phyloP scores from a whole-genome alignment of 148 eudicot species.

The Chenopodium quinoa region DNA sequence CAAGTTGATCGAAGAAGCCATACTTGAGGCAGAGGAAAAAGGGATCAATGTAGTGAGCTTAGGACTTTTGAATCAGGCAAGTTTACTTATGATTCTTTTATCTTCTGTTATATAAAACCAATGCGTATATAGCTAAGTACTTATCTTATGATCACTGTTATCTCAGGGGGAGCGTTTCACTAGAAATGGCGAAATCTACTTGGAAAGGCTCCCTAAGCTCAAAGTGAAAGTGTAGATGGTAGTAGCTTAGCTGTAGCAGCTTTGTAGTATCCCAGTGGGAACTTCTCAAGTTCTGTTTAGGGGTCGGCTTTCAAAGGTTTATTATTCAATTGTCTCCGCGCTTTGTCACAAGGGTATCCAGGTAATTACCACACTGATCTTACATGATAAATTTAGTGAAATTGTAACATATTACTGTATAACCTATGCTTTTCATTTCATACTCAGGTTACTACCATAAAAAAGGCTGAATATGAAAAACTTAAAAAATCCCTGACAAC shows the following conservation, averaged over 20 bases:
- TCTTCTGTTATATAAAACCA: neutral
- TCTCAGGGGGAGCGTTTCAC: constrained; percentile 56
- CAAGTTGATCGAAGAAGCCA: constrained; percentile 53
- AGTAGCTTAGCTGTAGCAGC: constrained; percentile 62
- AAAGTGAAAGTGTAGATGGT: constrained; percentile 70
- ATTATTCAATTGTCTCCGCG: constrained; percentile 38
- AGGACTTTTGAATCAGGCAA: constrained; percentile 55
- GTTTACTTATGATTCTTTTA: neutral
- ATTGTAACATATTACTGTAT: neutral
- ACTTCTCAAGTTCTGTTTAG: constrained; percentile 54
- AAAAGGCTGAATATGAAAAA: constrained; percentile 41
- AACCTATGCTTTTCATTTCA: neutral
- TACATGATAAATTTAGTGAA: neutral
- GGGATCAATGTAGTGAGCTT: constrained; percentile 49
- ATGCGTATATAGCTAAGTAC: neutral
- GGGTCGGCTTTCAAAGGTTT: constrained; percentile 54
- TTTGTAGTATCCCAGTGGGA: constrained; percentile 56
- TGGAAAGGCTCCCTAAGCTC: constrained; percentile 45
- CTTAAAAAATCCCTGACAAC: constrained; percentile 29
- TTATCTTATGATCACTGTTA: neutral
- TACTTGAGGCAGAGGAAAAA: constrained; percentile 42
- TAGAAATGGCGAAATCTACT: constrained; percentile 49
- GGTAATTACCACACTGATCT: neutral
- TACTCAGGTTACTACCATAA: constrained; percentile 34
- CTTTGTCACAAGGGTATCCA: constrained; percentile 56